Evolutionary conservation across 129 eudicot genomes (phyloP), one percentile per base, ranked within the genome.

Genomic region (Ambrosia artemisiifolia): DNA sequence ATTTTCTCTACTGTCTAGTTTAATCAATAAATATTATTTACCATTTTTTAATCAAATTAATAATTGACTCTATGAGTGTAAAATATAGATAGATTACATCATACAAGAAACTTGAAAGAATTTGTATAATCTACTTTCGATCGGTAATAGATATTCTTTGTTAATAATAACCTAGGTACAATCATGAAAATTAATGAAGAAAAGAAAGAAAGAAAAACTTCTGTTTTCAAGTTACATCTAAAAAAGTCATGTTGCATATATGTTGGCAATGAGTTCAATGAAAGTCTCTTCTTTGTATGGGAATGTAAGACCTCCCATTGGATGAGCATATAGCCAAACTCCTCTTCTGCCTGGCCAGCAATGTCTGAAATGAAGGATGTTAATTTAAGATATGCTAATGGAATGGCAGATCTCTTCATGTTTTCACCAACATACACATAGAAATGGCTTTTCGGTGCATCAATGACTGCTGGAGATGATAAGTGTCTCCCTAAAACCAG

Each of bases 211-310:
- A 24, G 1, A 24, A 24, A 24, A 24, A 24, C 28, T 24, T 24
- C 28, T 24, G 1, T 24, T 24, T 24, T 24, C 0, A 24, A 24
- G 28, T 24, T 24, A 24, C 28, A 24, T 24, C 28, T 24, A 24
- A 24, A 24, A 24, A 24, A 38, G 9, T 24, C 13, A 53, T 16
- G 51, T 35, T 36, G 24, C 4, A 40, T 18, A 8, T 19, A 74
- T 74, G 8, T 49, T 42, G 6, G 0, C n/a, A n/a, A 42, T 32
- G 2, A 75, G 36, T 19, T 75, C n/a, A 19, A 79, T 49, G 68
- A 83, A 78, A 12, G 67, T 38, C 38, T 74, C 70, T 67, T 77
- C 75, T 44, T 70, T 48, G 44, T 70, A 69, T 11, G 75, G 75
- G 55, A 77, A 6, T 1, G 75, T 77, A 2, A 60, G 75, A 32